Base-by-base conservation (phyloP, 208 protist genomes). In the Wallacemonas collosoma region DNA sequence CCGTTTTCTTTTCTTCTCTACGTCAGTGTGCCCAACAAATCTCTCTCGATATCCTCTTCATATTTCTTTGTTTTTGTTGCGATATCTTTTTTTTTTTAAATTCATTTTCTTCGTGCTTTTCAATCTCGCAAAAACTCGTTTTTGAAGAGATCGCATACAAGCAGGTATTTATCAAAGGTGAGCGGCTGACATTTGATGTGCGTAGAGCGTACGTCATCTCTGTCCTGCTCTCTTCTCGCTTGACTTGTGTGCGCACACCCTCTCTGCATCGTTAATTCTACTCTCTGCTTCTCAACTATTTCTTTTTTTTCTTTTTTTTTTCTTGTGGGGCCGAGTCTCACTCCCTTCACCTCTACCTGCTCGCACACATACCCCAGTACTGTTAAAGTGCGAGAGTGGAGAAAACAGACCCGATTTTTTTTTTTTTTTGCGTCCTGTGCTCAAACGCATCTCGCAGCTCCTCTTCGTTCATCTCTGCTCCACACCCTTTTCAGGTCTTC, bases 221-320 rank as follows among this genome's bases (percentile, higher is more conserved):
- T 50, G 45, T 50, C 12, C 38, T 72, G 57, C 57, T 44, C 35
- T 71, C 40, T 71, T 35, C 14, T 60, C 26, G 3, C 26, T 57
- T 60, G 11, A 51, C 48, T 50, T 43, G 43, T 9, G 45, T 71
- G 17, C 60, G 3, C 3, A 66, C 15, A 44, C 9, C 48, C 48
- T 15, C 8, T 15, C 68, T 11, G 26, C 26, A 66, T 55, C 26
- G 15, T 73, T 57, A 55, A 26, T 40, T 65, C 50, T 40, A 55
- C 53, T 63, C 44, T 63, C 44, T 63, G 7, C 15, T 66, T 50
- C 40, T 50, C 14, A 4, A 50, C 63, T 71, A 35, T 51, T 57
- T 76, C 51, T 68, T 45, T 57, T 56, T 61, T 72, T 62, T 62
- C 51, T 50, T 35, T 47, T 47, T 15, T 15, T 72, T 62, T 7